phyloP scores from a whole-genome alignment of 2,329 filamentous ascomycete species.

The Fusarium armeniacum region DNA sequence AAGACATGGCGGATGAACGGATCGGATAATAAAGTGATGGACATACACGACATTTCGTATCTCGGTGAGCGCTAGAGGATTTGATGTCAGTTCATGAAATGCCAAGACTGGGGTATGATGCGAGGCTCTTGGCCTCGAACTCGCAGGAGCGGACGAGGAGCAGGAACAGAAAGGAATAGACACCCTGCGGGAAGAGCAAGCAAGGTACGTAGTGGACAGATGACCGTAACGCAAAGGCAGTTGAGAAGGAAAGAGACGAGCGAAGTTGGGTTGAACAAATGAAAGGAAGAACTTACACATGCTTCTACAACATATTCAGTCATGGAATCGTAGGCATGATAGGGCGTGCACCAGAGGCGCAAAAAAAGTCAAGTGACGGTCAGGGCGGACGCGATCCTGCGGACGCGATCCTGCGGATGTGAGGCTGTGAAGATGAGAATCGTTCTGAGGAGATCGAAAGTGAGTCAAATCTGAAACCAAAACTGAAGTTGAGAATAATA shows the following conservation, averaged over 20 bases:
- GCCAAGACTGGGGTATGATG: constrained; percentile 54
- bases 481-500: constrained; percentile 12
- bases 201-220: constrained; percentile 24
- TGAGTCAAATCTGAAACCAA: neutral
- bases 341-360: constrained; percentile 52
- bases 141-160: constrained; percentile 40
- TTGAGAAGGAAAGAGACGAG: constrained; percentile 9
- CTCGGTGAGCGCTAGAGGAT: constrained; percentile 61
- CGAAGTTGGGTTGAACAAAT: neutral
- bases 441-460: constrained; percentile 1
- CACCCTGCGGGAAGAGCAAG: constrained; percentile 18
- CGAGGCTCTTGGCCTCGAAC: constrained; percentile 48
- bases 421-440: constrained; percentile 38
- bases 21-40: constrained; percentile 12
- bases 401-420: constrained; percentile 23
- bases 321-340: constrained; percentile 54
- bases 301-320: constrained; percentile 59
- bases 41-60: constrained; percentile 67
- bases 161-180: constrained; percentile 34
- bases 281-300: constrained; percentile 57
- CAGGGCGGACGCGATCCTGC: constrained; percentile 30
- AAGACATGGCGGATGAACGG: constrained; percentile 32
- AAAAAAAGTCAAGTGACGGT: constrained; percentile 42
- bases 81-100: constrained; percentile 54
- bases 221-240: neutral